Percentiles rank a stretch among this genome's conserved stretches.
Evolutionary conservation across 2,329 filamentous ascomycete species (phyloP).

Genomic region (Pseudogymnoascus sp.): DNA sequence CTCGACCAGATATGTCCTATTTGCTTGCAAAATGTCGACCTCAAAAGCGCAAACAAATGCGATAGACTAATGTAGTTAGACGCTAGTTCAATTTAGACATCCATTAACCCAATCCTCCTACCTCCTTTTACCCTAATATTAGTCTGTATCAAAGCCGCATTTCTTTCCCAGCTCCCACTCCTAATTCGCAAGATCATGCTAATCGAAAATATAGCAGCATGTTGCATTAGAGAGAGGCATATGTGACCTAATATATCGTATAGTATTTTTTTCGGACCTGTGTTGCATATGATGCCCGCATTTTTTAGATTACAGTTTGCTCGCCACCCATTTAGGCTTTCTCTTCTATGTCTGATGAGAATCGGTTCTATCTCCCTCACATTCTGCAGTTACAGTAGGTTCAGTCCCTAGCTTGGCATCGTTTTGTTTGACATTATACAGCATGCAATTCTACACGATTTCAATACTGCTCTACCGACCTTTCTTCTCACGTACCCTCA

Average conservation of each 20-base stretch:
- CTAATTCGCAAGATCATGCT: not conserved
- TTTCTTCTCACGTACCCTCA: slow-evolving; percentile 10
- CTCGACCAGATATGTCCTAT: not conserved
- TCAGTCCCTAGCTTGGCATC: not conserved
- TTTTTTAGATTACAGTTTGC: slow-evolving; percentile 43
- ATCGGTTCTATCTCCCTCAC: slow-evolving; percentile 12
- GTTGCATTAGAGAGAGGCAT: not conserved
- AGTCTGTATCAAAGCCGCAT: not conserved
- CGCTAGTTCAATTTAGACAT: not conserved
- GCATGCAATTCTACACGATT: slow-evolving; percentile 13
- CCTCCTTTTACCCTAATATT: not conserved
- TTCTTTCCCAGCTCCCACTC: not conserved
- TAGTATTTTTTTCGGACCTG: too few relatives aligned
- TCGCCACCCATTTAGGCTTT: slow-evolving; percentile 59
- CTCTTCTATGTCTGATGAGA: slow-evolving; percentile 41
- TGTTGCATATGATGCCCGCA: not conserved
- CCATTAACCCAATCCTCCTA: not conserved
- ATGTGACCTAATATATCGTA: not conserved
- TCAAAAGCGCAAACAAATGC: not conserved
- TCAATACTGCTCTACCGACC: slow-evolving; percentile 13
- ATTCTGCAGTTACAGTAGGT: slow-evolving; percentile 13
- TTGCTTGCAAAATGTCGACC: not conserved
- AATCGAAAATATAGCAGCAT: not conserved
- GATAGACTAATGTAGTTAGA: not conserved
- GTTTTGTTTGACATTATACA: slow-evolving; percentile 3